phyloP scores from a whole-genome alignment of 441 rosid genomes.

The Aleurites moluccanus region DNA sequence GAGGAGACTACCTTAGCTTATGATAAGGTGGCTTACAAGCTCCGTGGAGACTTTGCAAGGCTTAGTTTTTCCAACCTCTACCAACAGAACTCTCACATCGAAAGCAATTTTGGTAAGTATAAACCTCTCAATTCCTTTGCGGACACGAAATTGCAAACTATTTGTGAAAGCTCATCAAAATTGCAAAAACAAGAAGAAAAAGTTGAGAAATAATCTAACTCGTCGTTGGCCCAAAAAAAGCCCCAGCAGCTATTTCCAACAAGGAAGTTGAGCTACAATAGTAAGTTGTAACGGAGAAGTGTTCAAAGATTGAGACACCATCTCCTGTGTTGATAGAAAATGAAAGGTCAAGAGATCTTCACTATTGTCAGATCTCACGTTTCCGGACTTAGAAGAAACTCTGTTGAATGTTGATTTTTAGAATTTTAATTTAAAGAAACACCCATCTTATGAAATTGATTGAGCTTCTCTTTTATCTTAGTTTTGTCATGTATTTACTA shows the following conservation, averaged over 20 bases:
- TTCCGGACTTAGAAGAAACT: slow-evolving; percentile 39
- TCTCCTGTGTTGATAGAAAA: slow-evolving; percentile 43
- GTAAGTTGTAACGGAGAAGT: slow-evolving; percentile 1
- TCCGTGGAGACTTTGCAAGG: slow-evolving; percentile 75
- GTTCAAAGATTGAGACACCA: slow-evolving; percentile 34
- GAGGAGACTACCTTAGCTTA: slow-evolving; percentile 93
- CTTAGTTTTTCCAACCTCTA: slow-evolving; percentile 74
- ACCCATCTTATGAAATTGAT: slow-evolving; percentile 85
- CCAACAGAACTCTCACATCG: slow-evolving; percentile 45
- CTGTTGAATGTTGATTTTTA: slow-evolving; percentile 52
- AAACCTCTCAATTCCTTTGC: slow-evolving; percentile 84
- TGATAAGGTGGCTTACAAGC: slow-evolving; percentile 82
- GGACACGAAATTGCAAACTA: slow-evolving; percentile 75
- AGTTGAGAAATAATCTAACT: slow-evolving; percentile 31
- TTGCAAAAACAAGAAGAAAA: slow-evolving; percentile 44
- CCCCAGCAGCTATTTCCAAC: background rate
- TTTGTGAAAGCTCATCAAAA: slow-evolving; percentile 55
- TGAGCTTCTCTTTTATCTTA: slow-evolving; percentile 55
- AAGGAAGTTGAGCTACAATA: slow-evolving; percentile 15
- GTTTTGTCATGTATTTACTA: background rate
- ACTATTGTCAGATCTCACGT: slow-evolving; percentile 50
- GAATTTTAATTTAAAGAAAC: slow-evolving; percentile 52
- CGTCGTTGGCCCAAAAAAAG: slow-evolving; percentile 29
- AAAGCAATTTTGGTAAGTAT: slow-evolving; percentile 47
- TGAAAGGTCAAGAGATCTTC: slow-evolving; percentile 48